Base-by-base conservation (phyloP, 2,329 filamentous ascomycete species). In the Sordariomycetes sp. region DNA sequence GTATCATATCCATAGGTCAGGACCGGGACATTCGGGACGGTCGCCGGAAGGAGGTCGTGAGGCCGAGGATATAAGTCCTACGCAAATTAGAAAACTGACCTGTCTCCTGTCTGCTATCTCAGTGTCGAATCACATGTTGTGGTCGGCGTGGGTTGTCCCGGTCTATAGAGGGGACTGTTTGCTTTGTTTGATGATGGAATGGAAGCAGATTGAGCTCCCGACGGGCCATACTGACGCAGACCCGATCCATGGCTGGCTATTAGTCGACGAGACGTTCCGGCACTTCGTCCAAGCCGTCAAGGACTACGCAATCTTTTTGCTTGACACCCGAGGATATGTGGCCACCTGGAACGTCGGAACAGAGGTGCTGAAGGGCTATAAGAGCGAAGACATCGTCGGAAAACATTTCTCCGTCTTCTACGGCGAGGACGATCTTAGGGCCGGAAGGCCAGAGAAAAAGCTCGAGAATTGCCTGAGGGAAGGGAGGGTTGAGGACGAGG, bases 281-380 rank as follows among this genome's bases (percentile, higher is more conserved):
- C 79, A 84, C 46, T 71, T 87, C 35, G 74, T 86, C 40, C 78
- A 85, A 61, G 80, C 77, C 0, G 79, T 84, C 63, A 82, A 79
- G 67, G 80, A 84, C 61, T 84, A 83, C 63, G 81, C 81, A 59
- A 85, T 85, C 60, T 86, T 84, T 64, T 79, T 84, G 70, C 73
- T 85, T 28, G 80, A 83, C 57, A 74, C 78, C 0, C 67, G 71
- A 3, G 81, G 81, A n/a, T 70, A 76, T 62, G 75, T 85, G 18
- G 74, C 74, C 1, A 83, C 80, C 0, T 84, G 81, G 81, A 84
- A 83, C 61, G 70, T 72, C 0, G 81, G 80, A 1, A 80, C 81
- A 0, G 71, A 78, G 55, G 67, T 79, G 14, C 72, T 82, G 62
- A 84, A 84, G 64, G 80, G 80, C 2, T 85, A 82, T 64, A 74